Conservation (phyloP, 2,329 filamentous ascomycete species). For the Stromatinia cepivora region DNA sequence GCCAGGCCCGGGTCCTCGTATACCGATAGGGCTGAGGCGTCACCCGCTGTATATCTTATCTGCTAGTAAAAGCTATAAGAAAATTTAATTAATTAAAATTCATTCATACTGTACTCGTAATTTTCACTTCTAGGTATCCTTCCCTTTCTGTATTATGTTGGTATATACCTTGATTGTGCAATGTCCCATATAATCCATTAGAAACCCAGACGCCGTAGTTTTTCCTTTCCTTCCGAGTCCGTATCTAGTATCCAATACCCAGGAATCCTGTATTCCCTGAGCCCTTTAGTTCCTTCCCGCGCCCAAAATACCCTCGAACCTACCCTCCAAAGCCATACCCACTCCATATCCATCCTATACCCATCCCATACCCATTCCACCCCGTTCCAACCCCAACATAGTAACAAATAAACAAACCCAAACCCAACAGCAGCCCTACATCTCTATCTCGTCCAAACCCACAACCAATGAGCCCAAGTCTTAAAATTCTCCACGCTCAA, state of each 20-base stretch:
- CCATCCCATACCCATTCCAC: background rate
- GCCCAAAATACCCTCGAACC: background rate
- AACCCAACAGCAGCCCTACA: background rate
- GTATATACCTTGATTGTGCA: background rate
- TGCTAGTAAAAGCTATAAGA: too few relatives aligned
- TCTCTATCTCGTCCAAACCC: conserved; percentile 42
- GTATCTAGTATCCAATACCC: background rate
- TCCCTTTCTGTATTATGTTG: too few relatives aligned
- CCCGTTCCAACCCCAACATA: background rate
- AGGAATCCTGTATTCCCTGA: background rate
- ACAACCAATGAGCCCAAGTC: conserved; percentile 40
- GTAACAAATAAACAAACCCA: background rate
- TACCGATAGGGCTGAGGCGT: conserved; percentile 1
- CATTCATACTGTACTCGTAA: background rate
- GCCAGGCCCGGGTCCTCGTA: background rate
- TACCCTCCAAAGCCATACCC: too few relatives aligned
- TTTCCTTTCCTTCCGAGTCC: background rate
- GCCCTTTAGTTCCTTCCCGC: background rate
- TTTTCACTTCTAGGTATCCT: background rate
- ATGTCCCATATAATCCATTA: background rate
- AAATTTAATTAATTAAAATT: background rate
- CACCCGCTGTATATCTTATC: too few relatives aligned
- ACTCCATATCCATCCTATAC: background rate
- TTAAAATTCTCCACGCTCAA: conserved; percentile 38
- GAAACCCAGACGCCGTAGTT: background rate